Evolutionary conservation across 2,329 filamentous ascomycete species (phyloP), one percentile per base, ranked within the genome.

Genomic region (Trichoderma sp.): DNA sequence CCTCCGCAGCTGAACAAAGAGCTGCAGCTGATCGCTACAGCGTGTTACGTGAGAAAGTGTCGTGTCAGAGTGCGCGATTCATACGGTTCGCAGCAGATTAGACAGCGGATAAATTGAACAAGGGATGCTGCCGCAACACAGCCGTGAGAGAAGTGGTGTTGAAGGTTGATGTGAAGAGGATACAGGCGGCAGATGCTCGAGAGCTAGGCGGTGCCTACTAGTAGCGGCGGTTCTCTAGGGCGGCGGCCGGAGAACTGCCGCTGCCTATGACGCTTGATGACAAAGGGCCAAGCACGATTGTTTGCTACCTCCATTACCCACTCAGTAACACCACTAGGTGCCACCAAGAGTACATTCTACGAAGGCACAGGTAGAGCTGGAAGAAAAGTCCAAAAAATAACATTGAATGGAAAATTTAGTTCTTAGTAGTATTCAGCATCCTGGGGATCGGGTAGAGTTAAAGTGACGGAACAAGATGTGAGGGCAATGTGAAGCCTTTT

Each of bases 191-290:
- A 18, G 62, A n/a, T 62, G 38, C 45, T 56, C 33, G 27, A 41
- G 41, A 38, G 35, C 41, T n/a, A 38, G 24, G 53, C 35, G 56
- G 24, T 21, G 50, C 66, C 50, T 69, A 59, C n/a, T 69, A 45
- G 77, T 33, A 45, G 14, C 21, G n/a, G 45, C 21, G 11, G n/a
- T n/a, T n/a, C 45, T 53, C 27, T 62, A 18, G 27, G 29, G n/a
- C 29, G 56, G 68, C 27, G 41, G 60, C 65, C 71, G 71, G 63
- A 67, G 63, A 67, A 74, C 45, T 74, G 35, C 71, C 71, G 71
- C 63, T 53, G 63, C 45, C 59, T 59, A 74, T 74, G 71, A 74
- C 63, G 71, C 62, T 59, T 59, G 71, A 74, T 74, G 71, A 74
- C 71, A 74, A 74, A 74, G 71, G 60, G 12, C 7, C 3, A 18